Base-by-base conservation (phyloP, 306 rosid species). In the Begonia masoniana region DNA sequence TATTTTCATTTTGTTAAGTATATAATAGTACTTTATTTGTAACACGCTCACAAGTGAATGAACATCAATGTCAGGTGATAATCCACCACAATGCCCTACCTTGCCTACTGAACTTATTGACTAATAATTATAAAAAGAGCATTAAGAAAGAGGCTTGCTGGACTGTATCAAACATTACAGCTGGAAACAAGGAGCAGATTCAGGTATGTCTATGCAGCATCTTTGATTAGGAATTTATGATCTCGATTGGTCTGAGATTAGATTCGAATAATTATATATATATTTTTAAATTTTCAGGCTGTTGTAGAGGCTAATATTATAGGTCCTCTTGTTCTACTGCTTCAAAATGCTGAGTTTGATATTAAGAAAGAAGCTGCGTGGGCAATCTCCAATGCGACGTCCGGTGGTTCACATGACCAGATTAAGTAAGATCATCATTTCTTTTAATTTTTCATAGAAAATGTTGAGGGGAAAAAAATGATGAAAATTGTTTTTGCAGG, bases 321-420 rank as follows among this genome's bases (percentile, higher is more conserved):
- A 54, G 64, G 10, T 17, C 86, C 85, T 9, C 83, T 82, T 14
- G 75, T 82, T 16, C 68, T 73, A 55, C 77, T 82, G 65, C 86
- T 82, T 51, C 74, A 76, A 66, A 50, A 65, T 61, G 77, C 86
- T 3, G 92, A 82, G 55, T 78, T 82, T 51, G 85, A 79, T 21
- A 68, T 82, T 52, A 82, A 82, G 80, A 82, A 76, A 76, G 92
- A 82, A 66, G 92, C 92, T 54, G 86, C 82, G 5, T 82, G 86
- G 92, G 92, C 83, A 14, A 66, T 82, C 58, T 76, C 83, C 45
- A 82, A 82, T 71, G 86, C 83, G 41, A 82, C 83, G 51, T 78
- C 83, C 41, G 86, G 83, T 43, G 92, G 92, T 42, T 73, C 83
- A 58, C 75, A 71, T 57, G 86, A 79, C 41, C 92, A 82, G 71